A percentile compares a stretch with the other conserved stretches of the same genome.
These are phyloP conservation scores for Parvularia atlantis DNA, from an alignment of 78 protist species.

Conservation along the genomic window DNA sequence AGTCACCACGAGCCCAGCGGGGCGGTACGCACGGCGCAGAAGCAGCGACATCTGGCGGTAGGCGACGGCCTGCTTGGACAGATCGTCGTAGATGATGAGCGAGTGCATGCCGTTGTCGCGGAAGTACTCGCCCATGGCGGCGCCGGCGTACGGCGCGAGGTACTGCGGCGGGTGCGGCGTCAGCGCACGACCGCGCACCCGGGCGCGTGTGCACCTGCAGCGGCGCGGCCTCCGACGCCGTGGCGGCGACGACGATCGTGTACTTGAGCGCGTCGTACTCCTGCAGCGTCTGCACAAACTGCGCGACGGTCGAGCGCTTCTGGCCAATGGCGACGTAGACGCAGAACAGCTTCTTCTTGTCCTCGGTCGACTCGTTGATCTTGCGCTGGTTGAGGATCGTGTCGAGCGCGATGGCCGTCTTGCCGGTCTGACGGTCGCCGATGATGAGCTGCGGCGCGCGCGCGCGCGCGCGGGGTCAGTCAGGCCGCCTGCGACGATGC, in stretches of 20 bases:
- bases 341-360: constrained; percentile 43
- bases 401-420: constrained; percentile 66
- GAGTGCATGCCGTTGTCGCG: constrained; percentile 56
- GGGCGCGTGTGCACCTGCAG: too few relatives aligned
- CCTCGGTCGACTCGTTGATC: constrained; percentile 35
- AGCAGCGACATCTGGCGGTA: constrained; percentile 78
- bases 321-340: constrained; percentile 62
- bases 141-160: constrained; percentile 67
- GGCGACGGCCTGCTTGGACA: constrained; percentile 78
- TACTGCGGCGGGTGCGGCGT: too few relatives aligned
- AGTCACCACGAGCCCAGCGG: too few relatives aligned
- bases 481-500: too few relatives aligned
- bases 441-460: too few relatives aligned
- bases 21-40: constrained; percentile 56
- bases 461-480: too few relatives aligned
- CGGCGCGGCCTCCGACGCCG: constrained; percentile 68
- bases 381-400: constrained; percentile 60
- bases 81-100: constrained; percentile 61
- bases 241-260: constrained; percentile 58
- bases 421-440: constrained; percentile 76
- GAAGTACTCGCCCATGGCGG: constrained; percentile 63
- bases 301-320: constrained; percentile 67
- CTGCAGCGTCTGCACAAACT: constrained; percentile 23
- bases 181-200: too few relatives aligned
- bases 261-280: constrained; percentile 43